phyloP scores from a whole-genome alignment of 345 rosid species.

The Murraya paniculata region DNA sequence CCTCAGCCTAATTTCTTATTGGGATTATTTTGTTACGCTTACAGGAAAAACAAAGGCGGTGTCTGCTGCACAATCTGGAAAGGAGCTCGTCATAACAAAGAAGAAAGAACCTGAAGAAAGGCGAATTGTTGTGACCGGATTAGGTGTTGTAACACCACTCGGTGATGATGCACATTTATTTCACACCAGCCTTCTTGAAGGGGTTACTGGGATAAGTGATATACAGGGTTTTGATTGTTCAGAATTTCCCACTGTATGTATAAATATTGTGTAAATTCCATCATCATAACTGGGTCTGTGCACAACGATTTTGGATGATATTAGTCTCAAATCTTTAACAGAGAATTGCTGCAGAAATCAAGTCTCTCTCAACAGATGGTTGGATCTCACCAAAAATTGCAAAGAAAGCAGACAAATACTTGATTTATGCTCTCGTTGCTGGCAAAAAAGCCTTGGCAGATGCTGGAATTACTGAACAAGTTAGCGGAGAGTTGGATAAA shows the following conservation, averaged over 20 bases:
- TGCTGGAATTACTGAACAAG: constrained; percentile 50
- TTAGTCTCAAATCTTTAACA: background rate
- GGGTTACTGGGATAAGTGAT: constrained; percentile 50
- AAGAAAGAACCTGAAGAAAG: constrained; percentile 13
- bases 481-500: constrained; percentile 40
- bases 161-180: constrained; percentile 47
- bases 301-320: too few relatives aligned
- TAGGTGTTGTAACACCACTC: constrained; percentile 55
- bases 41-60: constrained; percentile 21
- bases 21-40: background rate
- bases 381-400: constrained; percentile 51
- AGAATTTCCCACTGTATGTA: constrained; percentile 42
- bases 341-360: constrained; percentile 67
- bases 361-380: constrained; percentile 49
- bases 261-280: background rate
- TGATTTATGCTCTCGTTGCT: constrained; percentile 56
- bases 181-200: constrained; percentile 50
- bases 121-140: constrained; percentile 56
- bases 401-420: constrained; percentile 54
- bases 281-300: background rate
- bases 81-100: constrained; percentile 13
- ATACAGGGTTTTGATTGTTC: constrained; percentile 56
- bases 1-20: too few relatives aligned
- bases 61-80: constrained; percentile 37
- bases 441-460: constrained; percentile 62